phyloP scores from a whole-genome alignment of 768 basidiomycete genomes.

The Lentinula sp. region DNA sequence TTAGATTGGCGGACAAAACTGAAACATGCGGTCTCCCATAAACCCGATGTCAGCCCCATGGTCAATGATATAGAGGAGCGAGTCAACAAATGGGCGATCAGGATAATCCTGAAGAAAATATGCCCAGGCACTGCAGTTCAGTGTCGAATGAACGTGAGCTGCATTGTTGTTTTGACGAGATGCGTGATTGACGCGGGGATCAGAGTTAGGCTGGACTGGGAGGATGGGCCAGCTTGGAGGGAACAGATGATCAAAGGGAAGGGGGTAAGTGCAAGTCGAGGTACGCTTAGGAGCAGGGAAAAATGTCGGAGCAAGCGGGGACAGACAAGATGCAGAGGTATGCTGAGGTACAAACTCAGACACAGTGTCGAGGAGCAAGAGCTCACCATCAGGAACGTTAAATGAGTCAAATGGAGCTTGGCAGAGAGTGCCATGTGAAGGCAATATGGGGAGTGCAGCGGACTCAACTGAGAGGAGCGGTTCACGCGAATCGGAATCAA shows the following conservation, averaged over 20 bases:
- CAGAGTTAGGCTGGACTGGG: background rate
- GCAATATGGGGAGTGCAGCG: background rate
- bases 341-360: background rate
- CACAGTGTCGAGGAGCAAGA: background rate
- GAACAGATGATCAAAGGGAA: background rate
- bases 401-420: background rate
- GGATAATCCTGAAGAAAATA: background rate
- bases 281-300: background rate
- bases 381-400: background rate
- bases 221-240: background rate
- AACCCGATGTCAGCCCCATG: conserved; percentile 22
- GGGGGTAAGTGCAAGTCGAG: background rate
- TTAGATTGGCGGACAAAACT: conserved; percentile 16
- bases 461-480: background rate
- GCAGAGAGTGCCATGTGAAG: background rate
- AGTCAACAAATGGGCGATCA: conserved; percentile 17
- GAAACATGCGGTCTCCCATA: conserved; percentile 4
- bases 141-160: background rate
- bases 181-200: background rate
- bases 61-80: conserved; percentile 19
- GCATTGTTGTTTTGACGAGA: background rate
- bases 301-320: background rate
- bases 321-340: background rate
- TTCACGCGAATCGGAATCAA: background rate
- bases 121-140: background rate